Base-by-base conservation (phyloP, 1,284 basidiomycete species). In the Trichosporon asahii region DNA sequence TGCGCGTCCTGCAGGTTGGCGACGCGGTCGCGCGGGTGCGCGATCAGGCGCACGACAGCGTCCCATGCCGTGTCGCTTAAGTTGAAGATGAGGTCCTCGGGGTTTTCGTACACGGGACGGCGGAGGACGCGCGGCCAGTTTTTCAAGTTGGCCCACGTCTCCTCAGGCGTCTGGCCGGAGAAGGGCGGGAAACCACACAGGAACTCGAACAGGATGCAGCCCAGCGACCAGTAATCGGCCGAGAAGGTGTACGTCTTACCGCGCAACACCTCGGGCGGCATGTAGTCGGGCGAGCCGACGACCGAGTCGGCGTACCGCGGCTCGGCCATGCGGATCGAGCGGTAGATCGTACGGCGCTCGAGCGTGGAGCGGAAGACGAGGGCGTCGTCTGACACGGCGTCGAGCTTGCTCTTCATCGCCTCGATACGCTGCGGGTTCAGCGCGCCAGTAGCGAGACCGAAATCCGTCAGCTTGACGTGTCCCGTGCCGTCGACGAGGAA, bases 61-160 rank as follows among this genome's bases (percentile, higher is more conserved):
- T 96, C 92, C 97, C 97, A 99, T 0, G 95, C 94, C 9, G 90
- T 84, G 81, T 99, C 96, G 2, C 89, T 89, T 74, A 99, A 86
- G 85, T 99, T 99, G 87, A 99, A 99, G 76, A 99, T 94, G 66
- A 96, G 80, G 83, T 99, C 97, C 81, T 99, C 95, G 2, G 92
- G 91, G 75, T 93, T 91, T 80, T 98, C 95, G 78, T 99, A 99
- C 75, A 97, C 92, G 0, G 97, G 97, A 72, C 97, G 85, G 23
- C 91, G 87, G 3, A 99, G 87, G 2, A 95, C 93, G 76, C 92
- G 92, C 27, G 90, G 89, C 97, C 97, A 99, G 82, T 98, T 98
- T 85, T 98, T 98, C 76, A 99, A 85, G 83, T 99, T 99, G 23
- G 94, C 94, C 95, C 97, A 99, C 0, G 97, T 99, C 84, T 99